Percentiles rank a stretch among this genome's conserved stretches.
These are phyloP conservation scores for Wallemia ichthyophaga DNA, from an alignment of 1,284 basidiomycete species.

Conservation along the genomic window DNA sequence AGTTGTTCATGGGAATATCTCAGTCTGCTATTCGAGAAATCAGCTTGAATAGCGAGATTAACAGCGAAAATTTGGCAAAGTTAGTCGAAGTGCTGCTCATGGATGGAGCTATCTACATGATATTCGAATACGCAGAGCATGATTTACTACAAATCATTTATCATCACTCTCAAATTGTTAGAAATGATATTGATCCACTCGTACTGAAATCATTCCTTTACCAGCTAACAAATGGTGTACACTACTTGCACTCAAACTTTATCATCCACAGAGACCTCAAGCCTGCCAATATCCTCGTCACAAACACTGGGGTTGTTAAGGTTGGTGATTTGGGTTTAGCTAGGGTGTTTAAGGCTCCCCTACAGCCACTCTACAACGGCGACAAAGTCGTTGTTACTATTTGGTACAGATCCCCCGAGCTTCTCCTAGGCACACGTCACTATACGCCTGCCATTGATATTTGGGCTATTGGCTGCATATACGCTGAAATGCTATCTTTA, in stretches of 20 bases:
- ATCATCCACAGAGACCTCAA: constrained; percentile 92
- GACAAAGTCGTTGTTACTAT: constrained; percentile 99
- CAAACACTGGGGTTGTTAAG: constrained; percentile 62
- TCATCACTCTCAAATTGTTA: constrained; percentile 69
- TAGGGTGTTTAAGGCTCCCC: constrained; percentile 49
- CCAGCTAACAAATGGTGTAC: constrained; percentile 80
- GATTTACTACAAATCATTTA: constrained; percentile 98
- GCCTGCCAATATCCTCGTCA: constrained; percentile 94
- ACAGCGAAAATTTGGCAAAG: constrained; percentile 70
- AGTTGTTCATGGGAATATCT: constrained; percentile 89
- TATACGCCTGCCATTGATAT: constrained; percentile 44
- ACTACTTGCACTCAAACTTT: constrained; percentile 81
- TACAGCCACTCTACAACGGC: constrained; percentile 48
- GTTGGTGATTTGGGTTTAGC: constrained; percentile 92
- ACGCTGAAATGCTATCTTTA: constrained; percentile 73
- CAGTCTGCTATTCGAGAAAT: constrained; percentile 93
- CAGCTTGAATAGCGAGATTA: constrained; percentile 75
- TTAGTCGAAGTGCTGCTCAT: constrained; percentile 84
- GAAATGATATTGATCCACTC: constrained; percentile 33
- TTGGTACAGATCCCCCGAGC: constrained; percentile 91
- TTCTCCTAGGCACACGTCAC: constrained; percentile 77
- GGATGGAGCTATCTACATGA: constrained; percentile 95
- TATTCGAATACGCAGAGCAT: constrained; percentile 96
- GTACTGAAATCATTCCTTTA: constrained; percentile 80
- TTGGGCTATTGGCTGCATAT: constrained; percentile 91